These are phyloP conservation scores for Scopulariopsis brevicaulis DNA, from an alignment of 2,329 filamentous ascomycete genomes.

Conservation along the genomic window DNA sequence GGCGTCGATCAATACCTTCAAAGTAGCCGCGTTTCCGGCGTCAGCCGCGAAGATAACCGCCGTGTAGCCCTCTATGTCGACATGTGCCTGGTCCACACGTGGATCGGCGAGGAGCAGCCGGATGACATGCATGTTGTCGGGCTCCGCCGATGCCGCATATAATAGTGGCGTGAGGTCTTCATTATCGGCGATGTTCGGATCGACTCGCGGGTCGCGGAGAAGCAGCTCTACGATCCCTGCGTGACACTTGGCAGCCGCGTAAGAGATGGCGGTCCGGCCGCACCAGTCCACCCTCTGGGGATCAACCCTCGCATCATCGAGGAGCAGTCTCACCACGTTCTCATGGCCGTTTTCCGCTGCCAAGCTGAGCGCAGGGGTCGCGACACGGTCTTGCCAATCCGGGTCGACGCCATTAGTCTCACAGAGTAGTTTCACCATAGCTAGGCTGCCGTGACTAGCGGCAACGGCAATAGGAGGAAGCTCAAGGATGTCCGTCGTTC, in stretches of 20 bases:
- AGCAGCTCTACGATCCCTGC: neutral
- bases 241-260: no score
- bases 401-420: neutral
- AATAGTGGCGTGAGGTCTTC: neutral
- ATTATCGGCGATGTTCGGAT: neutral
- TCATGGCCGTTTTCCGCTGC: neutral
- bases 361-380: neutral
- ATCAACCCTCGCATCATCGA: neutral
- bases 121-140: neutral
- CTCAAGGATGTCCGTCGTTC: neutral
- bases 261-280: no score
- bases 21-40: neutral
- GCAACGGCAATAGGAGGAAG: neutral
- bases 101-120: neutral
- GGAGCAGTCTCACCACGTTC: neutral
- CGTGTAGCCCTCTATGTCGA: neutral
- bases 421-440: neutral
- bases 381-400: neutral
- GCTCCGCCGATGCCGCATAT: neutral
- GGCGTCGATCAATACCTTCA: neutral
- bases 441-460: neutral
- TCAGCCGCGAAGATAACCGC: neutral
- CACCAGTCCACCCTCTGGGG: neutral
- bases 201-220: neutral
- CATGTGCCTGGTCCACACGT: neutral